Evolutionary conservation across 768 basidiomycete genomes (phyloP).

Genomic region (Amylocystis lapponica): DNA sequence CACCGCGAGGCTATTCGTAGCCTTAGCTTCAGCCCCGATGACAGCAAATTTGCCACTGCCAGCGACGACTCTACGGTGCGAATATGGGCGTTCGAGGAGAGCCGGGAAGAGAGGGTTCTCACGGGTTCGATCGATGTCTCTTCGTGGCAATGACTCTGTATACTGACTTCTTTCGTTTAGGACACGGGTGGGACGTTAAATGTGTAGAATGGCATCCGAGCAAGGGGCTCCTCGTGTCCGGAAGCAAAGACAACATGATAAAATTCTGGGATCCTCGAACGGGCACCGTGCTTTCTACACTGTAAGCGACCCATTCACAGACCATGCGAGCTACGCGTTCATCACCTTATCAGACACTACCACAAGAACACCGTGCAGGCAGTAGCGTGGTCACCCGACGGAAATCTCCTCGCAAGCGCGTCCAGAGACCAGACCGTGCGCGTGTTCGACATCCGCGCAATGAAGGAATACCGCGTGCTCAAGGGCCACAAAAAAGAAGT

Average conservation of each 20-base stretch:
- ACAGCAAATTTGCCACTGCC: slow-evolving; percentile 86
- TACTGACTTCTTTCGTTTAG: slow-evolving; percentile 31
- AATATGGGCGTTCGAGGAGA: slow-evolving; percentile 93
- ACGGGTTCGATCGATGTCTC: slow-evolving; percentile 46
- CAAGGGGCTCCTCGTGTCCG: slow-evolving; percentile 90
- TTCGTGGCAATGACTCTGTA: background rate
- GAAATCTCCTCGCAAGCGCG: slow-evolving; percentile 89
- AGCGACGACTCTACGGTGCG: slow-evolving; percentile 94
- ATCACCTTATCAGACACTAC: slow-evolving; percentile 57
- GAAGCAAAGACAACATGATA: slow-evolving; percentile 96
- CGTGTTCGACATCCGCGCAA: slow-evolving; percentile 95
- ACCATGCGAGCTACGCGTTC: background rate
- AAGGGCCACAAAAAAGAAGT: slow-evolving; percentile 99
- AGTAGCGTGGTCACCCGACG: slow-evolving; percentile 89
- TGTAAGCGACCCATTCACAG: slow-evolving; percentile 45
- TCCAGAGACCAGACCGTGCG: slow-evolving; percentile 93
- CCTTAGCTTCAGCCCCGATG: slow-evolving; percentile 88
- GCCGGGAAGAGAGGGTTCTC: slow-evolving; percentile 80
- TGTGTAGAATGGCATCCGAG: slow-evolving; percentile 99
- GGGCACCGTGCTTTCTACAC: slow-evolving; percentile 81
- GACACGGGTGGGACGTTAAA: slow-evolving; percentile 99
- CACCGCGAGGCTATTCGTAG: slow-evolving; percentile 96
- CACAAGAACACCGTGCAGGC: slow-evolving; percentile 98
- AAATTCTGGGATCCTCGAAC: slow-evolving; percentile 99
- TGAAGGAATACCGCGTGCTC: slow-evolving; percentile 90